Evolutionary conservation across 176 grass and related monocot genomes (phyloP), one percentile per base, ranked within the genome.

Genomic region (Panicum miliaceum): DNA sequence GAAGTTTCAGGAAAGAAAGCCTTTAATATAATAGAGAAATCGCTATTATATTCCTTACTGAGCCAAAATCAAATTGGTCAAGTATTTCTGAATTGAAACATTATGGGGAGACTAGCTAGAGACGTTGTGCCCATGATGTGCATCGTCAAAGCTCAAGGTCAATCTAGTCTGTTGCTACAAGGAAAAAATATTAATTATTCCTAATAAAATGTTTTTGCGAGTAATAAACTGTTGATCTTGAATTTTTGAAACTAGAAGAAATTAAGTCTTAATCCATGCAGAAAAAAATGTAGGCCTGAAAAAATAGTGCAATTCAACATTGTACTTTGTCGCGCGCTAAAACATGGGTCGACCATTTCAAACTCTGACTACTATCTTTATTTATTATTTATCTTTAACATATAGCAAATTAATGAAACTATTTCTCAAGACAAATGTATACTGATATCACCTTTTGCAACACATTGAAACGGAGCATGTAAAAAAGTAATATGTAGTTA

Each of bases 1-100:
- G 77, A 68, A 81, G 48, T 56, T 70, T 50, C 47, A 68, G 13
- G 60, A 58, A 58, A 58, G 11, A 58, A 76, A n/a, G 59, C 27
- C 0, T 65, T 79, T 71, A n/a, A 41, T 36, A 20, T 22, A 75
- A 52, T 72, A 25, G 36, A 25, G 36, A 6, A 76, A 41, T 19
- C 3, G 8, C 10, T 64, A 79, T 64, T 54, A 9, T 32, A 32
- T 32, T 32, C 36, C 54, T 67, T 81, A 8, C 34, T 16, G 9
- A 46, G 16, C 34, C 10, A 60, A 40, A 60, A 5, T 81, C 9
- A 20, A 60, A 34, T 13, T 42, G 15, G 6, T 35, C n/a, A 58
- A 16, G 62, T 54, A 3, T 38, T 50, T 40, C 27, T 52, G 46
- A 48, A 72, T 50, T 1, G 43, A 72, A 72, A 18, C 7, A 0